Conservation (phyloP, 768 basidiomycete genomes). For the Pulveroboletus sp. region DNA sequence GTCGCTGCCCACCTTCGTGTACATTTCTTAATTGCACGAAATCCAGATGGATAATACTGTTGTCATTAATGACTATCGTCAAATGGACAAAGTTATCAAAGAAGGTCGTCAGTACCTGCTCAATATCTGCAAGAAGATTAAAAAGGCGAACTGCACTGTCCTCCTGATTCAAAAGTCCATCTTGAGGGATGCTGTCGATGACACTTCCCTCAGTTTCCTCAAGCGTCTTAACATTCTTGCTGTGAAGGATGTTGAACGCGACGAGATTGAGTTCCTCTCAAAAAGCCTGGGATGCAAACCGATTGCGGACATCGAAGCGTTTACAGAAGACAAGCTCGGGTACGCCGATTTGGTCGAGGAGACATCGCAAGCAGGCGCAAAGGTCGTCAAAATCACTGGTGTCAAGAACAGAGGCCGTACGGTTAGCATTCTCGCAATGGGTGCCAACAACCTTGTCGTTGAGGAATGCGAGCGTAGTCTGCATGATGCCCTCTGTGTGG, state of each 20-base stretch:
- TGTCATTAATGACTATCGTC: conserved; percentile 98
- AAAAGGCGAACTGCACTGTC: conserved; percentile 99
- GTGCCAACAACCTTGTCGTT: conserved; percentile 86
- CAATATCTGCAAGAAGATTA: conserved; percentile 98
- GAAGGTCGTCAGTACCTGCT: conserved; percentile 97
- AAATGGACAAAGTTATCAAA: conserved; percentile 99
- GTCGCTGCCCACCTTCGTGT: conserved; percentile 23
- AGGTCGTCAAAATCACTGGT: conserved; percentile 93
- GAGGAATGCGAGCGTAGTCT: conserved; percentile 97
- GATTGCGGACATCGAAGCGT: conserved; percentile 94
- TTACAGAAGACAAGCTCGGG: conserved; percentile 97
- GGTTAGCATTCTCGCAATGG: conserved; percentile 93
- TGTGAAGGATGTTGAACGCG: conserved; percentile 96
- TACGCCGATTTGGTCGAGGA: conserved; percentile 97
- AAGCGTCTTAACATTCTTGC: conserved; percentile 95
- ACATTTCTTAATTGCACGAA: neutral
- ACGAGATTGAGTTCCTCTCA: conserved; percentile 96
- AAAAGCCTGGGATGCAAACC: conserved; percentile 96
- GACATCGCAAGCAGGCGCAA: conserved; percentile 72
- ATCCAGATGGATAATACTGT: conserved; percentile 98
- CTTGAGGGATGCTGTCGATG: conserved; percentile 98
- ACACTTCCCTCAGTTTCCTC: conserved; percentile 94
- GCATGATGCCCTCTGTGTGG: conserved; percentile 98
- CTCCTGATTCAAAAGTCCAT: conserved; percentile 99
- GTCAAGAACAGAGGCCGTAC: conserved; percentile 94